Evolutionary conservation across 1,139 yeast genomes (phyloP), one percentile per base, ranked within the genome.

Genomic region (Geotrichum phurueaensis): DNA sequence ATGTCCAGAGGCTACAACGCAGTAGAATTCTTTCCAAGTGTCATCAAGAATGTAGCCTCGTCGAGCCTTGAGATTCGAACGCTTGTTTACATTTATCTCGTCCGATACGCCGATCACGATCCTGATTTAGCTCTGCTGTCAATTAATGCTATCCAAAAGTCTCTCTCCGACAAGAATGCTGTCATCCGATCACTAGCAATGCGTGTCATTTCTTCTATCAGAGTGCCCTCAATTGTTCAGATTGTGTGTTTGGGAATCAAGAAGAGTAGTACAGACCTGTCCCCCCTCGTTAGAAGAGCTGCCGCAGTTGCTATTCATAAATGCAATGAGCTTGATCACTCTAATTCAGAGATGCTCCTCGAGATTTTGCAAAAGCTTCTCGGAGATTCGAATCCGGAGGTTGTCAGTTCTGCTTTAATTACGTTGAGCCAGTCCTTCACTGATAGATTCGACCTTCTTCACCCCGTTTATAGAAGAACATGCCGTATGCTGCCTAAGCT

Each of bases 71-170:
- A 85, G 66, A 82, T 90, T 52, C 83, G 89, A 64, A 85, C 86
- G 67, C 78, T 94, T 71, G 97, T 94, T 4, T 85, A 90, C 73
- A 79, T 87, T 0, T 91, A 90, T 68, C 76, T 94, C 58, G 77
- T 86, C 36, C 80, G 89, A 59, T 92, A 84, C 72, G 96, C 97
- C 15, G 96, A 89, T 65, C 76, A 80, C 56, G 94, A 90, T 67
- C 97, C 96, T 4, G 96, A 92, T 71, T 80, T 90, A 20, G 96
- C 98, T 0, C 79, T 95, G 39, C 78, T 95, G 57, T 85, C 97
- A 0, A 88, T 95, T 67, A 95, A 95, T 73, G 89, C 97, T 0
- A 88, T 95, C 55, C 99, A 95, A 72, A 90, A 89, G 71, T 80
- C 89, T 1, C 76, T 94, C 51, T 79, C 81, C 27, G 96, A 91